A percentile compares a stretch with the other conserved stretches of the same genome.
These are phyloP conservation scores for Firmiana major DNA, from an alignment of 345 rosid species.

Conservation along the genomic window DNA sequence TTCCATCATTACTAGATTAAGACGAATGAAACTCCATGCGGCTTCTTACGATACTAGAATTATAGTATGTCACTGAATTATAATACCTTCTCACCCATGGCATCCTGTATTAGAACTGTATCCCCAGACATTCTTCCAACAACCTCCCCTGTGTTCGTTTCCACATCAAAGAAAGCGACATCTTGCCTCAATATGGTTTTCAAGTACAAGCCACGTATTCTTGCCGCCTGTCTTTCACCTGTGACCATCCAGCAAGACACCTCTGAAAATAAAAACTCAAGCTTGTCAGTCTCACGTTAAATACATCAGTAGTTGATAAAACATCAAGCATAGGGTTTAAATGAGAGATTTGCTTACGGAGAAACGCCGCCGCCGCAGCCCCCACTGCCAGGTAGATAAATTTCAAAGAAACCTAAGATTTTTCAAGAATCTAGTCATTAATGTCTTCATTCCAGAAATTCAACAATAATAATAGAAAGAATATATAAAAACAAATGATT, in stretches of 20 bases:
- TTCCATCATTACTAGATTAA: too few species aligned
- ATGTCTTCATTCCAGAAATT: background rate
- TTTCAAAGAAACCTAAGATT: slow-evolving; percentile 53
- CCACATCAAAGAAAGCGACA: slow-evolving; percentile 67
- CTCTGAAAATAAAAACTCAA: slow-evolving; percentile 41
- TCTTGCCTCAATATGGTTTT: slow-evolving; percentile 78
- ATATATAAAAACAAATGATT: too few species aligned
- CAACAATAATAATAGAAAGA: background rate
- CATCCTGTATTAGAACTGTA: slow-evolving; percentile 85
- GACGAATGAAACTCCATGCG: background rate
- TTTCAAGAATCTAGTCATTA: background rate
- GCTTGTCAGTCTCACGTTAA: background rate
- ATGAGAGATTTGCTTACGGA: slow-evolving; percentile 49
- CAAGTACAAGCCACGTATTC: slow-evolving; percentile 66
- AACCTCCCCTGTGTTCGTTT: slow-evolving; percentile 85
- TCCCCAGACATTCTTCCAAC: slow-evolving; percentile 95
- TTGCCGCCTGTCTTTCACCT: slow-evolving; percentile 78
- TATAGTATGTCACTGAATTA: background rate
- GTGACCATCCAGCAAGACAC: slow-evolving; percentile 83
- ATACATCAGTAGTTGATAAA: background rate
- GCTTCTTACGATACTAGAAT: background rate
- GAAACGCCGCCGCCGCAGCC: slow-evolving; percentile 50
- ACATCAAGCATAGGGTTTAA: background rate
- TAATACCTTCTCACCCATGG: slow-evolving; percentile 93
- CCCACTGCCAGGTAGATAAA: slow-evolving; percentile 78